Evolutionary conservation across 345 rosid species (phyloP).

Genomic region (Hevea brasiliensis): DNA sequence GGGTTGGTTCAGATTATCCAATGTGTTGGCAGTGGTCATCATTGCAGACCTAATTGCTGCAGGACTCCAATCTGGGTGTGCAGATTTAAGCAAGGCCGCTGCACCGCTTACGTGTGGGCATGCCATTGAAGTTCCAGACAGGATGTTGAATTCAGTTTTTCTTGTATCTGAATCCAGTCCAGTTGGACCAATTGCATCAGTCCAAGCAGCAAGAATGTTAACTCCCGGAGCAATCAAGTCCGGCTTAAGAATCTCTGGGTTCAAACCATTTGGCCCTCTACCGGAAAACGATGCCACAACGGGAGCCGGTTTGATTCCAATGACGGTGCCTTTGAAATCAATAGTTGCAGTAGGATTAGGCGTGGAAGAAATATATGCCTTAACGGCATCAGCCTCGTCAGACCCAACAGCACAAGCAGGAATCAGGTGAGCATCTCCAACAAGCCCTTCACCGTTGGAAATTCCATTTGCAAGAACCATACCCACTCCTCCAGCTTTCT

Average conservation of each 20-base stretch:
- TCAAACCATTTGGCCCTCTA: conserved; percentile 70
- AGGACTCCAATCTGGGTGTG: conserved; percentile 77
- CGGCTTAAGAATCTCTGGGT: conserved; percentile 73
- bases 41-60: conserved; percentile 71
- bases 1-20: conserved; percentile 54
- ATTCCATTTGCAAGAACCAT: conserved; percentile 81
- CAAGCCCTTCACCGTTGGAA: conserved; percentile 80
- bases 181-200: conserved; percentile 67
- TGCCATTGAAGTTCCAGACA: conserved; percentile 92
- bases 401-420: conserved; percentile 79
- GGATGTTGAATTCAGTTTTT: conserved; percentile 72
- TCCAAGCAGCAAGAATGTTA: conserved; percentile 89
- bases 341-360: conserved; percentile 54
- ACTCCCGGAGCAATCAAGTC: conserved; percentile 90
- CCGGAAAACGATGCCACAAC: conserved; percentile 84
- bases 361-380: conserved; percentile 47
- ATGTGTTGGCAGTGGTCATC: conserved; percentile 69
- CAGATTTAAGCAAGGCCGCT: conserved; percentile 78
- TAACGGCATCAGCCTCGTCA: conserved; percentile 59
- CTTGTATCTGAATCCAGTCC: conserved; percentile 63
- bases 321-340: conserved; percentile 62
- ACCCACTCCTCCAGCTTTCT: conserved; percentile 79
- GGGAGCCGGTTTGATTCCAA: conserved; percentile 79
- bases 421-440: conserved; percentile 74
- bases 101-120: conserved; percentile 84